These are phyloP conservation scores for Micractinium sp. DNA, from an alignment of 139 green algal genomes.

Conservation along the genomic window DNA sequence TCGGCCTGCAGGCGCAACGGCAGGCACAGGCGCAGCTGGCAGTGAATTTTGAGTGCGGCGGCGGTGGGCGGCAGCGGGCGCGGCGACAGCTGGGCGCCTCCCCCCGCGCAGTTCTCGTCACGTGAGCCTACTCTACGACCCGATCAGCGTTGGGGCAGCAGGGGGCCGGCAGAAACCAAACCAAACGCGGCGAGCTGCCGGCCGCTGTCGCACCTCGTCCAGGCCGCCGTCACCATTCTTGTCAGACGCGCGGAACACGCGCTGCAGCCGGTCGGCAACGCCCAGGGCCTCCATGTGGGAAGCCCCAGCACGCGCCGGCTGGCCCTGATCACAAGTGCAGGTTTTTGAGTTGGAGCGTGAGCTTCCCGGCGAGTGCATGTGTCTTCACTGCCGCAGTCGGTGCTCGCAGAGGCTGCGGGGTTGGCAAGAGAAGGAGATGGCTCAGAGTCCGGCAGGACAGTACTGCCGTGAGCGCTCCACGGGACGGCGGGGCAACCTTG, in stretches of 20 bases:
- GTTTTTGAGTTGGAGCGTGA: no score
- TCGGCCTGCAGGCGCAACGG: slow-evolving; percentile 22
- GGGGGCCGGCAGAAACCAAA: no score
- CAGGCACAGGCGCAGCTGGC: background rate
- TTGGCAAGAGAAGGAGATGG: no score
- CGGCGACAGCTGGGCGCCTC: background rate
- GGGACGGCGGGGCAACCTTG: no score
- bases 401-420: no score
- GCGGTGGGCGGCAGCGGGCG: background rate
- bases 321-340: no score
- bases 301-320: no score
- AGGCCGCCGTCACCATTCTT: slow-evolving; percentile 33
- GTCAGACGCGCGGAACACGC: slow-evolving; percentile 10
- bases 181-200: background rate
- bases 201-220: slow-evolving; percentile 35
- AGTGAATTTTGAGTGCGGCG: background rate
- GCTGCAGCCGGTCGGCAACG: background rate
- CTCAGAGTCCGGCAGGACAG: no score
- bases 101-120: no score
- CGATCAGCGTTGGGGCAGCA: background rate
- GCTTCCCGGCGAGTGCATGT: no score
- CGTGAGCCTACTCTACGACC: background rate
- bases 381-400: no score
- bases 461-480: no score
- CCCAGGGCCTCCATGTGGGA: background rate